Percentiles rank a stretch among this genome's conserved stretches.
Evolutionary conservation across 345 rosid genomes (phyloP).

Genomic region (Acer negundo): DNA sequence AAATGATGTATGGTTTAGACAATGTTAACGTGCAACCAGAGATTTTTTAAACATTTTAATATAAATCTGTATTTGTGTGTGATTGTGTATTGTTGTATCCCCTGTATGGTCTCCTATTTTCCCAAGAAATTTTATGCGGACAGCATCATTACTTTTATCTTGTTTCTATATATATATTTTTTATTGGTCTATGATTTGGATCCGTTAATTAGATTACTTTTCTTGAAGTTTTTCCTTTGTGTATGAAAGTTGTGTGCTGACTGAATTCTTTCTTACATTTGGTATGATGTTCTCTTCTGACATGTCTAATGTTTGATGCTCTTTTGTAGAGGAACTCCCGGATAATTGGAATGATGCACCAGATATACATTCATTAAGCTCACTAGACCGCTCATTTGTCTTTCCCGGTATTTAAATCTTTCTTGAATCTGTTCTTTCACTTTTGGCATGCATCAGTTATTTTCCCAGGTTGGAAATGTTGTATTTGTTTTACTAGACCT

Average conservation of each 20-base stretch:
- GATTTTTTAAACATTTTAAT: background rate
- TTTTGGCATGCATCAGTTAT: conserved; percentile 12
- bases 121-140: background rate
- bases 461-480: background rate
- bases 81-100: conserved; percentile 1
- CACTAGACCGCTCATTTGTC: conserved; percentile 85
- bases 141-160: background rate
- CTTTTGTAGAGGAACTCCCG: conserved; percentile 66
- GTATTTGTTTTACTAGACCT: conserved; percentile 15
- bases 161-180: background rate
- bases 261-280: background rate
- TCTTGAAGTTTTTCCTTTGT: conserved; percentile 5
- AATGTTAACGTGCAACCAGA: background rate
- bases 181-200: background rate
- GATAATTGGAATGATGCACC: conserved; percentile 64
- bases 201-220: background rate
- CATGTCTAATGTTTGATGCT: conserved; percentile 18
- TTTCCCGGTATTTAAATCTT: conserved; percentile 66
- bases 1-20: background rate
- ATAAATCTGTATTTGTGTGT: background rate
- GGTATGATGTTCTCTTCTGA: background rate
- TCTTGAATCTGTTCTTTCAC: conserved; percentile 16
- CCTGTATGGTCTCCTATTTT: background rate
- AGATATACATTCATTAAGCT: conserved; percentile 59
- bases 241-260: background rate